Conservation (phyloP, 106 monocot genomes). For the Platanthera zijinensis region DNA sequence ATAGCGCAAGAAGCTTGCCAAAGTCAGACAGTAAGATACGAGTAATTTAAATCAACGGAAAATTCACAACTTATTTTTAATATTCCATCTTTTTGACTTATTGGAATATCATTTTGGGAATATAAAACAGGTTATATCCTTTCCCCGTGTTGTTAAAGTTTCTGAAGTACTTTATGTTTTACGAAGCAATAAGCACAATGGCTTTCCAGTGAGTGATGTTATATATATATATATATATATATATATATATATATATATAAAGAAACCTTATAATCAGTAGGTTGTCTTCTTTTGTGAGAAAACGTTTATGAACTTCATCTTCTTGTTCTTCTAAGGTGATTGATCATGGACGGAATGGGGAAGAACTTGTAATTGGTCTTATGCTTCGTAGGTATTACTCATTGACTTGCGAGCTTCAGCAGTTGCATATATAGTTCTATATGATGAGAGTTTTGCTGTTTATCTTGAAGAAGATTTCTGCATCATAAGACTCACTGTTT, state of each 20-base stretch:
- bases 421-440: not conserved
- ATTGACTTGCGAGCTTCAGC: constrained; percentile 1
- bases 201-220: constrained; percentile 71
- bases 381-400: constrained; percentile 77
- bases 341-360: constrained; percentile 62
- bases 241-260: not conserved
- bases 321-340: constrained; percentile 51
- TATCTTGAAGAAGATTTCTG: not conserved
- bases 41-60: not conserved
- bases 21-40: constrained; percentile 53
- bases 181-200: constrained; percentile 83
- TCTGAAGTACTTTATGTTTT: constrained; percentile 69
- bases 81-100: not conserved
- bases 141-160: constrained; percentile 76
- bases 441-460: not conserved
- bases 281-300: not conserved
- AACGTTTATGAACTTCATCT: not conserved
- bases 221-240: not conserved
- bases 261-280: not conserved
- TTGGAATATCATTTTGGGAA: not conserved
- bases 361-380: constrained; percentile 71
- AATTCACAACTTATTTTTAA: not conserved
- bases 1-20: constrained; percentile 79
- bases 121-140: constrained; percentile 52
- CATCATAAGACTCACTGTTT: not conserved